These are phyloP conservation scores for Talaromyces ruber DNA, from an alignment of 495 filamentous ascomycete genomes.

Conservation along the genomic window DNA sequence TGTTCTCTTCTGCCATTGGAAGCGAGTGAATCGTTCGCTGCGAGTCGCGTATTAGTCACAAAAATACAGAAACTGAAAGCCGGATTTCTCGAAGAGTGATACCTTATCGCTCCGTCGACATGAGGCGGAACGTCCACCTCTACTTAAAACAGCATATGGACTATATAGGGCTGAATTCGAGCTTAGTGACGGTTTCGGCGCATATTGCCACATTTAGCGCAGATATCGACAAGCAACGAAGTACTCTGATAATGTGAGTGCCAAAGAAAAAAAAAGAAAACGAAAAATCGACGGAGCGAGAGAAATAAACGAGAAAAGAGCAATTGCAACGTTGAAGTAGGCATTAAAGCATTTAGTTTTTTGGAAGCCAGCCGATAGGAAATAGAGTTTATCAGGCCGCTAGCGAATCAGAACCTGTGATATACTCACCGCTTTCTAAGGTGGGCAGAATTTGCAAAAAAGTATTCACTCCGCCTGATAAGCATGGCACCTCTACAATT, in stretches of 20 bases:
- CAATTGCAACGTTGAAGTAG: neutral
- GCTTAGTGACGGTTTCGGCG: neutral
- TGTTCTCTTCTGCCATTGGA: neutral
- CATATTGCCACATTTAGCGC: neutral
- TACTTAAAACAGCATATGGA: neutral
- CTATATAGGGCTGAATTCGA: neutral
- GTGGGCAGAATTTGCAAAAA: slow-evolving; percentile 7
- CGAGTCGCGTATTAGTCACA: neutral
- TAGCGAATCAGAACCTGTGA: neutral
- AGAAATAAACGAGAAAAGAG: neutral
- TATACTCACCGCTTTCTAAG: slow-evolving; percentile 9
- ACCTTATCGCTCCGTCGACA: neutral
- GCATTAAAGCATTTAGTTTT: neutral
- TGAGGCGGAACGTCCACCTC: neutral
- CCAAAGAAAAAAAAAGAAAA: neutral
- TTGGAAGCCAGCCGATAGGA: neutral
- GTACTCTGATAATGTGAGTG: neutral
- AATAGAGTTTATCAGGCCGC: neutral
- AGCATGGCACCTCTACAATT: neutral
- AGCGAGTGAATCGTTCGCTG: neutral
- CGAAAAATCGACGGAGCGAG: neutral
- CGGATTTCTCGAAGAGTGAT: neutral
- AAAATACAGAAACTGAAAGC: neutral
- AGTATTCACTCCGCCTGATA: neutral
- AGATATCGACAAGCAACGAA: neutral